A percentile compares a stretch with the other conserved stretches of the same genome.
These are phyloP conservation scores for Fusarium sp. DNA, from an alignment of 2,329 filamentous ascomycete species.

Conservation along the genomic window DNA sequence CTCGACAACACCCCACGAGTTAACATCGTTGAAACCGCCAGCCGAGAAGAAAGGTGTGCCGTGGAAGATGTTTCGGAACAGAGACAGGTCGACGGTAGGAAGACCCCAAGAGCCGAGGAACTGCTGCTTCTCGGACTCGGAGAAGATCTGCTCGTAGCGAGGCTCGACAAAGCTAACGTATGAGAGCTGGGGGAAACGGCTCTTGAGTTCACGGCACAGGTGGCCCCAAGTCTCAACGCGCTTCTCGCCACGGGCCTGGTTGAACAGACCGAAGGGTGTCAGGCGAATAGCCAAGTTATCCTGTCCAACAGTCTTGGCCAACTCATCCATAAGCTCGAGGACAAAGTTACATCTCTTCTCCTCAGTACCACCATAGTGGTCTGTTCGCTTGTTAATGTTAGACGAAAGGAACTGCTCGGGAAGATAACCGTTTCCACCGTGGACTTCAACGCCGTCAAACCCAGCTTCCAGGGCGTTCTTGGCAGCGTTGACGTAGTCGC, in stretches of 20 bases:
- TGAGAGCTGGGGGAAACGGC: slow-evolving; percentile 56
- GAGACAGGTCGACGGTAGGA: slow-evolving; percentile 56
- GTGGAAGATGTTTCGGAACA: slow-evolving; percentile 64
- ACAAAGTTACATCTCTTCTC: slow-evolving; percentile 61
- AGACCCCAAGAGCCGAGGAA: slow-evolving; percentile 63
- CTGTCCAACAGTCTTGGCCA: slow-evolving; percentile 58
- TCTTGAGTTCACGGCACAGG: slow-evolving; percentile 62
- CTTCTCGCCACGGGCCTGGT: slow-evolving; percentile 62
- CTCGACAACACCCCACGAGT: slow-evolving; percentile 59
- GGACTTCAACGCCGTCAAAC: slow-evolving; percentile 60
- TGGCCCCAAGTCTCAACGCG: slow-evolving; percentile 65
- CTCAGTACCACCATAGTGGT: slow-evolving; percentile 51
- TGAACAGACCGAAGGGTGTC: slow-evolving; percentile 63
- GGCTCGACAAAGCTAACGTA: slow-evolving; percentile 69
- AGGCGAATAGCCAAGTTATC: slow-evolving; percentile 60
- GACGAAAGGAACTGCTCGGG: slow-evolving; percentile 55
- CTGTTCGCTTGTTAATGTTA: slow-evolving; percentile 53
- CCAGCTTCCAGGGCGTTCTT: slow-evolving; percentile 65
- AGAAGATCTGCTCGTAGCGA: slow-evolving; percentile 65
- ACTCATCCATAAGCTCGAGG: slow-evolving; percentile 63
- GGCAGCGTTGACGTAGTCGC: slow-evolving; percentile 48
- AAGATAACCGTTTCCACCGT: slow-evolving; percentile 56
- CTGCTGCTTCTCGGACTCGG: slow-evolving; percentile 59
- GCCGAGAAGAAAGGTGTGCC: slow-evolving; percentile 67
- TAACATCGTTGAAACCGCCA: slow-evolving; percentile 65